Conservation (phyloP, 2,329 filamentous ascomycete species). For the Ceratocystis diversiconidia region DNA sequence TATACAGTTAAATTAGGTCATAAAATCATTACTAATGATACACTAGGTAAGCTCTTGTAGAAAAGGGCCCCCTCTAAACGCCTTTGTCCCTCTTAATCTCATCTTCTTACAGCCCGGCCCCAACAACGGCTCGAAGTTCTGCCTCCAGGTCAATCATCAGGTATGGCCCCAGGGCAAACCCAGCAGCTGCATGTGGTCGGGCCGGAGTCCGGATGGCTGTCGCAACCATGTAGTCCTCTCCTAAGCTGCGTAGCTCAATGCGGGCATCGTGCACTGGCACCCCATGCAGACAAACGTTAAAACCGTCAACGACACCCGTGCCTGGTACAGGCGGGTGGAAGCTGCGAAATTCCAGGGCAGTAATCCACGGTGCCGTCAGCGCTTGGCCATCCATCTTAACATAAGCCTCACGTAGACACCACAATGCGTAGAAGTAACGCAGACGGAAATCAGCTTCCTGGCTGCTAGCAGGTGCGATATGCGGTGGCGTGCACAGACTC, state of each 20-base stretch:
- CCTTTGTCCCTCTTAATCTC: not conserved
- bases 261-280: conserved; percentile 7
- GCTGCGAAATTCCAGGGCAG: conserved; percentile 51
- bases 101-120: not conserved
- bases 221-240: conserved; percentile 12
- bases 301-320: conserved; percentile 8
- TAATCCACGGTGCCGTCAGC: conserved; percentile 58
- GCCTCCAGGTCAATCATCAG: conserved; percentile 4
- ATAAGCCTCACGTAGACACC: conserved; percentile 68
- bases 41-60: not conserved
- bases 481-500: conserved; percentile 21
- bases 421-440: conserved; percentile 60
- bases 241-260: conserved; percentile 15
- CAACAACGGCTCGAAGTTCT: not conserved
- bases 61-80: not conserved
- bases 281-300: conserved; percentile 9
- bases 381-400: conserved; percentile 74
- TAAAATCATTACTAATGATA: conserved; percentile 10
- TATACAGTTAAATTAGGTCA: not conserved
- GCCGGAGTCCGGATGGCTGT: conserved; percentile 15
- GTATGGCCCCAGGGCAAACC: conserved; percentile 9
- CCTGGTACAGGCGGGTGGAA: conserved; percentile 41
- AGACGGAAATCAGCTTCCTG: conserved; percentile 40
- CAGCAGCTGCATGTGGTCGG: conserved; percentile 1
- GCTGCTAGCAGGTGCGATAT: not conserved